These are phyloP conservation scores for Colletotrichum truncatum DNA, from an alignment of 2,329 filamentous ascomycete species.

Conservation along the genomic window DNA sequence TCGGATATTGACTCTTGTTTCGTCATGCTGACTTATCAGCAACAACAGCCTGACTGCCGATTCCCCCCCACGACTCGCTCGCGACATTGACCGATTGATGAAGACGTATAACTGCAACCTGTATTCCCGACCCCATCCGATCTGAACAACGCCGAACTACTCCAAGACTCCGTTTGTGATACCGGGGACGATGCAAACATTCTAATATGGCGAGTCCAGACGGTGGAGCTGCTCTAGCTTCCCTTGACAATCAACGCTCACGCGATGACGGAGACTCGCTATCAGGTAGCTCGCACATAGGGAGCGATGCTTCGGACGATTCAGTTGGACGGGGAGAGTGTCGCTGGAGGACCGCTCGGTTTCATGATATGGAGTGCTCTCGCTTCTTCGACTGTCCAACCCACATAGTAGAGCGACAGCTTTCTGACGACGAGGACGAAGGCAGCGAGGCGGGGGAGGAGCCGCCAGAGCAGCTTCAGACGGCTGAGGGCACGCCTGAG, in stretches of 20 bases:
- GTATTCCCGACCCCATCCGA: background rate
- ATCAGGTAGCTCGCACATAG: slow-evolving; percentile 49
- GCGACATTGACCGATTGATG: slow-evolving; percentile 24
- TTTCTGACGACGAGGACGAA: slow-evolving; percentile 41
- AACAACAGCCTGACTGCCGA: slow-evolving; percentile 21
- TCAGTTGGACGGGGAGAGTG: slow-evolving; percentile 38
- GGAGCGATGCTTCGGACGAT: slow-evolving; percentile 40
- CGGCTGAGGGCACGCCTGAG: background rate
- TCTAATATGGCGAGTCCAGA: slow-evolving; percentile 44
- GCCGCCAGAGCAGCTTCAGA: slow-evolving; percentile 6
- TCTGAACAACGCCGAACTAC: background rate
- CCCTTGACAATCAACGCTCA: slow-evolving; percentile 32
- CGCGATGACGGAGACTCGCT: slow-evolving; percentile 33
- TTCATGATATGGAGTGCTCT: slow-evolving; percentile 54
- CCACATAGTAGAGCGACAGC: slow-evolving; percentile 50
- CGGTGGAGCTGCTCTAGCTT: slow-evolving; percentile 35
- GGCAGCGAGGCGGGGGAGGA: slow-evolving; percentile 12
- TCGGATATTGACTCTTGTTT: slow-evolving; percentile 29
- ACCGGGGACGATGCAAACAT: slow-evolving; percentile 34
- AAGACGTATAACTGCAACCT: background rate
- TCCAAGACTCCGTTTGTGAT: background rate
- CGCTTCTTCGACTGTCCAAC: slow-evolving; percentile 60
- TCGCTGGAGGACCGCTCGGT: slow-evolving; percentile 48
- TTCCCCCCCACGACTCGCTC: slow-evolving; percentile 15
- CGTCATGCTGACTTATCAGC: slow-evolving; percentile 31